Evolutionary conservation across 495 filamentous ascomycete species (phyloP).

Genomic region (Penicillium flavigenum): DNA sequence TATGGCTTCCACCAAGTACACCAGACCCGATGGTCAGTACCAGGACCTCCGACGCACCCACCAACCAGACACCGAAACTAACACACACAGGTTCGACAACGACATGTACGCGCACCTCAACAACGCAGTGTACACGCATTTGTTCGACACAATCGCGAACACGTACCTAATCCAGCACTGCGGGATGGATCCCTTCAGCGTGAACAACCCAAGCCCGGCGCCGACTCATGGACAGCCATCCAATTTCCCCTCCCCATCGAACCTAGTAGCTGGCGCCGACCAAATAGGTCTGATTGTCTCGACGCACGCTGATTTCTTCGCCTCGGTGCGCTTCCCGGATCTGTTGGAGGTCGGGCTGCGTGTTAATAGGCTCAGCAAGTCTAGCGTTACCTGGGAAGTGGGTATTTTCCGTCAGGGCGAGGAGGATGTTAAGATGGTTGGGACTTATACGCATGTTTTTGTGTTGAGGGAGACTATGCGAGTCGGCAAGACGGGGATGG

Average conservation of each 20-base stretch:
- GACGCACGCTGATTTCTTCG: slow-evolving; percentile 81
- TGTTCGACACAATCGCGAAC: slow-evolving; percentile 89
- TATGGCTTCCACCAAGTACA: slow-evolving; percentile 82
- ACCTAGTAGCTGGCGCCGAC: slow-evolving; percentile 15
- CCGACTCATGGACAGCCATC: slow-evolving; percentile 1
- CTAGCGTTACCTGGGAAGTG: slow-evolving; percentile 90
- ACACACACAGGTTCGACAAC: slow-evolving; percentile 71
- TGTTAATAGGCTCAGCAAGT: slow-evolving; percentile 79
- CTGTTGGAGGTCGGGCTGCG: slow-evolving; percentile 77
- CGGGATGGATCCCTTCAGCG: slow-evolving; percentile 64
- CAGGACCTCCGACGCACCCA: neutral
- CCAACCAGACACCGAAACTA: slow-evolving; percentile 1
- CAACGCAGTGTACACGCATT: slow-evolving; percentile 77
- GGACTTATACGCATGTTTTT: slow-evolving; percentile 87
- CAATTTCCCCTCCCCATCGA: slow-evolving; percentile 12
- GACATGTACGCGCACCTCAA: slow-evolving; percentile 94
- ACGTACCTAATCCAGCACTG: slow-evolving; percentile 81
- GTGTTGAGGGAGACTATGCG: slow-evolving; percentile 70
- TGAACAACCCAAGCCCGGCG: slow-evolving; percentile 33
- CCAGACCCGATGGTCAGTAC: slow-evolving; percentile 77
- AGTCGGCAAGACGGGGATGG: slow-evolving; percentile 54
- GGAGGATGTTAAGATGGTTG: slow-evolving; percentile 79
- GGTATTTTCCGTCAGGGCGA: slow-evolving; percentile 77
- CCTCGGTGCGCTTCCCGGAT: slow-evolving; percentile 77
- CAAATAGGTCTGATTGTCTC: slow-evolving; percentile 65